Conservation (phyloP, 805 yeast genomes). For the Metschnikowia similis region DNA sequence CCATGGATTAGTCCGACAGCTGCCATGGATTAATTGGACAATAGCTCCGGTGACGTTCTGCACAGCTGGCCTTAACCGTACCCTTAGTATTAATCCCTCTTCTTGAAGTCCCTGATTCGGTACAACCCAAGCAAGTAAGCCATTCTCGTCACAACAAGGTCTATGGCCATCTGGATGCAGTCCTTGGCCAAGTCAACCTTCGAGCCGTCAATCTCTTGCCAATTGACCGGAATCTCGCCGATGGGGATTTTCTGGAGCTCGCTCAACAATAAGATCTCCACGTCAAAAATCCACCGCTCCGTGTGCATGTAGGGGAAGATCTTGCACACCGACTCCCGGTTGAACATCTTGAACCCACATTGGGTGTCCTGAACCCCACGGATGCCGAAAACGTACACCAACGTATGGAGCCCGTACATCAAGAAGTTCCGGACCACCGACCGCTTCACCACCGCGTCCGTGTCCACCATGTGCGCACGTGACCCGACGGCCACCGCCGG, state of each 20-base stretch:
- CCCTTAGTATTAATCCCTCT: not conserved
- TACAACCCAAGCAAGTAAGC: slow-evolving; percentile 87
- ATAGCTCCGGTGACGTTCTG: too few species aligned
- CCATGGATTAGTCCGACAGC: too few species aligned
- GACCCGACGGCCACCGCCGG: slow-evolving; percentile 84
- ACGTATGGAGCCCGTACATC: slow-evolving; percentile 87
- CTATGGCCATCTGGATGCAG: slow-evolving; percentile 89
- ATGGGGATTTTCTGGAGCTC: slow-evolving; percentile 63
- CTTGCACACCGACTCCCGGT: slow-evolving; percentile 54
- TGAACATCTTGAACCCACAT: slow-evolving; percentile 94
- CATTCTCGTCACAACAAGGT: slow-evolving; percentile 81
- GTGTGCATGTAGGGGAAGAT: slow-evolving; percentile 92
- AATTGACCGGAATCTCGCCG: slow-evolving; percentile 78
- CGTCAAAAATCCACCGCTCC: slow-evolving; percentile 98
- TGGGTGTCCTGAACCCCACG: slow-evolving; percentile 87
- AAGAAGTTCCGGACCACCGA: slow-evolving; percentile 82
- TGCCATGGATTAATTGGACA: too few species aligned
- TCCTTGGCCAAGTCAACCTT: slow-evolving; percentile 91
- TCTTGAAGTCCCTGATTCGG: slow-evolving; percentile 25
- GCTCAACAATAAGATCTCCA: slow-evolving; percentile 82
- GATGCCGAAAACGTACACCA: slow-evolving; percentile 86
- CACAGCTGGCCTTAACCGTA: too few species aligned
- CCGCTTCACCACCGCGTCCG: slow-evolving; percentile 95
- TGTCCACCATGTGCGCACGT: slow-evolving; percentile 92
- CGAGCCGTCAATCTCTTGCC: slow-evolving; percentile 97